Evolutionary conservation across 176 grass and related monocot genomes (phyloP).

Genomic region (Zea luxurians): DNA sequence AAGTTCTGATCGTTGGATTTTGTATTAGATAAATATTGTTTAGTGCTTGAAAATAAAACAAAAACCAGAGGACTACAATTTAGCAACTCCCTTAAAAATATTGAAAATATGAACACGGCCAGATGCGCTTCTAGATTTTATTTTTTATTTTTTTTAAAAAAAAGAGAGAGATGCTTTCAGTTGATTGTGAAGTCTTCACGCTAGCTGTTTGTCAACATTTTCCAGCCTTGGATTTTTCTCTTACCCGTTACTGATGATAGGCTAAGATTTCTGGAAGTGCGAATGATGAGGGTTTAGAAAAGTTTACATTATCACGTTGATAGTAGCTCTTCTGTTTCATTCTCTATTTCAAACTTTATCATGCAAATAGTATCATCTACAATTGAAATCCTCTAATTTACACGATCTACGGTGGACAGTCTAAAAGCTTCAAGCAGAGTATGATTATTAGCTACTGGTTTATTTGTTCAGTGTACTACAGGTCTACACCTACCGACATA

Average conservation of each 20-base stretch:
- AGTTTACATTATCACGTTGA: no score
- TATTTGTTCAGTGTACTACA: not conserved
- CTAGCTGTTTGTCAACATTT: slow-evolving; percentile 2
- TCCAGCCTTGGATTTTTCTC: not conserved
- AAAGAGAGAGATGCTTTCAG: not conserved
- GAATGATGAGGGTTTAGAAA: not conserved
- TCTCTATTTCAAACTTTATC: no score
- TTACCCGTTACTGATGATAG: not conserved
- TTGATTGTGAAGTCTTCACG: not conserved
- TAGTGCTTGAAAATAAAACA: no score
- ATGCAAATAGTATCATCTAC: no score
- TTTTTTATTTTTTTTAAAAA: no score
- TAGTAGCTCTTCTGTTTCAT: no score
- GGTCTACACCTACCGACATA: not conserved
- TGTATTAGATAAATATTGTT: no score
- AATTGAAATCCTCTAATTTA: no score
- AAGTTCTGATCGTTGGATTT: no score
- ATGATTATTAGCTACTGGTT: not conserved
- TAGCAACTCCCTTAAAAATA: no score
- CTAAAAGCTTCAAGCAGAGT: not conserved
- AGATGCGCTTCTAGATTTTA: not conserved
- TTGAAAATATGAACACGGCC: not conserved
- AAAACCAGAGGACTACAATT: no score
- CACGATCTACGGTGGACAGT: no score
- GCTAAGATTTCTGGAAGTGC: not conserved